phyloP scores from a whole-genome alignment of 75 land plant species.

The Gnetum montanum region DNA sequence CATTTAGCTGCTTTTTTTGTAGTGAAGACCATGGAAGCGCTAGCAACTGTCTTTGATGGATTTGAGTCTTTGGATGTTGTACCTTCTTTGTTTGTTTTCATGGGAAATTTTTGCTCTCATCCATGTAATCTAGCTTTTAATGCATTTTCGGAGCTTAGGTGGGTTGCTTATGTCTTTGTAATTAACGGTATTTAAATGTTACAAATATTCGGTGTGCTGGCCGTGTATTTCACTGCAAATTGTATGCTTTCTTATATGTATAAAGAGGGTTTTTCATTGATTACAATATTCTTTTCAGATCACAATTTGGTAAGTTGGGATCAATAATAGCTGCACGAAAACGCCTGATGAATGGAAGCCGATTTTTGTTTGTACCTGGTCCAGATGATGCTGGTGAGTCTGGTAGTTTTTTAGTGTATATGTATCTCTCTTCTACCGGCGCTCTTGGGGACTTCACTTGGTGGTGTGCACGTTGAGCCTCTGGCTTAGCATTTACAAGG shows the following conservation, averaged over 20 bases:
- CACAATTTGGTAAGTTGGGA: constrained; percentile 82
- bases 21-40: constrained; percentile 78
- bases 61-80: constrained; percentile 85
- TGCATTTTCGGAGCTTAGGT: constrained; percentile 74
- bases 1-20: no score
- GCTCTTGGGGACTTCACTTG: neutral
- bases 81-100: constrained; percentile 88
- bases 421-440: neutral
- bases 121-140: constrained; percentile 87
- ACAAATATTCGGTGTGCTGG: no score
- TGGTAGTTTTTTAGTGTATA: neutral
- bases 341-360: constrained; percentile 66
- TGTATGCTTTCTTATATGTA: no score
- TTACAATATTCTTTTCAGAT: constrained; percentile 24
- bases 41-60: constrained; percentile 67
- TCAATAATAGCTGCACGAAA: constrained; percentile 67
- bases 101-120: constrained; percentile 95
- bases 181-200: no score
- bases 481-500: neutral
- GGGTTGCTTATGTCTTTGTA: neutral
- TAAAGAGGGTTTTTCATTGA: no score
- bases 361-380: constrained; percentile 89
- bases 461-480: neutral
- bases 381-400: constrained; percentile 84
- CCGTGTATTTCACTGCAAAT: no score